Evolutionary conservation across 2,329 filamentous ascomycete species (phyloP).

Genomic region (Nannizzia gypsea): DNA sequence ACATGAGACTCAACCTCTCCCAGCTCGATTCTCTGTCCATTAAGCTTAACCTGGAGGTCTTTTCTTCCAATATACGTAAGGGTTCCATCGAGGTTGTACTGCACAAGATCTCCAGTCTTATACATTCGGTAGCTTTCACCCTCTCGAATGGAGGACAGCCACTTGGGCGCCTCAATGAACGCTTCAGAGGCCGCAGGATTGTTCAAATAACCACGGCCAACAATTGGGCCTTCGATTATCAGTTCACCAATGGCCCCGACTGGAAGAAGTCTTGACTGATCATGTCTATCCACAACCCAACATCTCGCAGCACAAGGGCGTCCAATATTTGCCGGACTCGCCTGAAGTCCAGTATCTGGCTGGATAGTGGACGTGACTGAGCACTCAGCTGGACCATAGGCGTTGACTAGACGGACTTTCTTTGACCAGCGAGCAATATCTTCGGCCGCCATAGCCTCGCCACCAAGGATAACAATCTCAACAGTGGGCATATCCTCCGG

Average conservation of each 20-base stretch:
- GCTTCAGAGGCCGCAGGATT: constrained; percentile 10
- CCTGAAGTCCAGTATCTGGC: neutral
- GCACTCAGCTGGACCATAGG: constrained; percentile 19
- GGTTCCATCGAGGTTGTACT: constrained; percentile 14
- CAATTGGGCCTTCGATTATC: constrained; percentile 27
- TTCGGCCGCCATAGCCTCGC: constrained; percentile 18
- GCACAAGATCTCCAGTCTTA: constrained; percentile 18
- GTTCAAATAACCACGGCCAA: constrained; percentile 28
- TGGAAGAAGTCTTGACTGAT: constrained; percentile 34
- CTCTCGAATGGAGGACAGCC: constrained; percentile 4
- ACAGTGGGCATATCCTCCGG: constrained; percentile 29
- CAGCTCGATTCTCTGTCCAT: constrained; percentile 72
- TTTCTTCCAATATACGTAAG: constrained; percentile 17
- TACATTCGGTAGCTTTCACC: constrained; percentile 12
- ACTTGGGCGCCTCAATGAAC: constrained; percentile 17
- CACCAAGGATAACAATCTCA: constrained; percentile 24
- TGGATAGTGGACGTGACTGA: constrained; percentile 5
- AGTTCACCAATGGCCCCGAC: constrained; percentile 48
- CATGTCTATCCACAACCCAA: constrained; percentile 10
- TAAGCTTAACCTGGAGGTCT: constrained; percentile 60
- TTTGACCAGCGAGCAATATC: constrained; percentile 19
- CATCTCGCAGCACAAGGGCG: neutral
- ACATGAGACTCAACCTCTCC: constrained; percentile 70
- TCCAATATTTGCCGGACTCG: constrained; percentile 9
- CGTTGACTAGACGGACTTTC: constrained; percentile 28